Evolutionary conservation across 352 stramenopile genomes (phyloP), one percentile per base, ranked within the genome.

Genomic region (Globisporangium uncinulatum): DNA sequence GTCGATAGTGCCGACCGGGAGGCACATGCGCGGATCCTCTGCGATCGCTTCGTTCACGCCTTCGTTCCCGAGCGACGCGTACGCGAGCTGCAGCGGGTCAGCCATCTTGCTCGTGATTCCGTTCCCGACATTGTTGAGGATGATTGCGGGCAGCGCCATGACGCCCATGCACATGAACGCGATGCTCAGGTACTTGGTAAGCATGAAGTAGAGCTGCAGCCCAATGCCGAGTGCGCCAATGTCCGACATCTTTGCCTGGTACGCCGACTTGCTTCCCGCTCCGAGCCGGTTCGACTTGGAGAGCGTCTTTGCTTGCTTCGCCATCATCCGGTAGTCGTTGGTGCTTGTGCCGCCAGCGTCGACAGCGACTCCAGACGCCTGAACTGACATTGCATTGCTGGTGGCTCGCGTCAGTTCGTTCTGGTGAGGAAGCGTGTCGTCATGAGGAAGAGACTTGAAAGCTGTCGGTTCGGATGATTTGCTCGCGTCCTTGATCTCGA

Each of bases 121-220:
- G 43, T 94, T 53, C 15, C 82, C 84, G 8, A 60, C 81, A 29
- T 80, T 73, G 54, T 92, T 87, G 8, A 90, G 58, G 0, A 79
- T 59, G 45, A 94, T 89, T 2, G 64, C 61, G 1, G 82, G 84
- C 17, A 92, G 55, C n/a, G 84, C 69, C 5, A 89, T 49, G 37
- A 89, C 56, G 17, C 81, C 81, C 79, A 93, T 92, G 43, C 69
- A 20, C 6, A 90, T 48, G 52, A 95, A 91, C 7, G 67, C 63
- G 19, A 83, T 62, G 36, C 66, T 65, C 56, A 89, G 51, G 54
- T 91, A 87, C 72, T 92, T 89, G 44, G 80, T 87, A 29, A 95
- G 60, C 67, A 93, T 81, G 41, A 95, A 95, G 48, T 93, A 95
- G 5, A 95, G 69, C 68, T 89, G 74, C 65, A 95, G 71, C 10